Percentiles rank a stretch among this genome's conserved stretches.
phyloP scores from a whole-genome alignment of 192 early-diverging fungal genomes.

The Anaeromyces robustus region DNA sequence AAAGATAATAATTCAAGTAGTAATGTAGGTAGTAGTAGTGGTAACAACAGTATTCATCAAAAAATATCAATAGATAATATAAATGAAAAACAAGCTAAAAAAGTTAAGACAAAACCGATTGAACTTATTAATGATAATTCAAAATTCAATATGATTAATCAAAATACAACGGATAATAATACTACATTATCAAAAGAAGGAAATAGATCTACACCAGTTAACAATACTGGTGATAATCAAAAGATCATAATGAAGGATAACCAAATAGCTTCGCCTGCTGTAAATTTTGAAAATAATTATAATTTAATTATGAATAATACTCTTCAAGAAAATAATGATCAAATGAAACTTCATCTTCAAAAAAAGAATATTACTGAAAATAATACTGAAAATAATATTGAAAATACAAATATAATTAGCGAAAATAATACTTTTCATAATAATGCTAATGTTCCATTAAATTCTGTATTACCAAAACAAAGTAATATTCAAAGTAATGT shows the following conservation, averaged over 20 bases:
- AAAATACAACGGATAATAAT: background rate
- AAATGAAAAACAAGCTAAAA: background rate
- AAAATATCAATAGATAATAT: background rate
- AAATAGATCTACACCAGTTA: background rate
- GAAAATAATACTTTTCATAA: background rate
- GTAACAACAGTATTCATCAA: background rate
- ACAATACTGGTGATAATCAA: background rate
- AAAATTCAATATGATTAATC: background rate
- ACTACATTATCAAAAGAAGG: background rate
- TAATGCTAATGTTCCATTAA: background rate
- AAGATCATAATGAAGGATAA: background rate
- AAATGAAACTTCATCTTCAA: background rate
- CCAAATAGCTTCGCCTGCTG: background rate
- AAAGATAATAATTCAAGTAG: background rate
- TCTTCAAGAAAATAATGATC: background rate
- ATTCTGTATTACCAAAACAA: background rate
- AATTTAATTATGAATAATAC: background rate
- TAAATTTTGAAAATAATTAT: background rate
- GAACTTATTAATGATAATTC: background rate
- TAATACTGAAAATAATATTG: background rate
- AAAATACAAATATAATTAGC: background rate
- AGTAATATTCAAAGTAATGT: background rate
- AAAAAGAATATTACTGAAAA: background rate
- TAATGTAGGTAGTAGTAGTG: background rate
- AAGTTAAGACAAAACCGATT: background rate